phyloP scores from a whole-genome alignment of 495 filamentous ascomycete genomes.

The Tuber indicum region DNA sequence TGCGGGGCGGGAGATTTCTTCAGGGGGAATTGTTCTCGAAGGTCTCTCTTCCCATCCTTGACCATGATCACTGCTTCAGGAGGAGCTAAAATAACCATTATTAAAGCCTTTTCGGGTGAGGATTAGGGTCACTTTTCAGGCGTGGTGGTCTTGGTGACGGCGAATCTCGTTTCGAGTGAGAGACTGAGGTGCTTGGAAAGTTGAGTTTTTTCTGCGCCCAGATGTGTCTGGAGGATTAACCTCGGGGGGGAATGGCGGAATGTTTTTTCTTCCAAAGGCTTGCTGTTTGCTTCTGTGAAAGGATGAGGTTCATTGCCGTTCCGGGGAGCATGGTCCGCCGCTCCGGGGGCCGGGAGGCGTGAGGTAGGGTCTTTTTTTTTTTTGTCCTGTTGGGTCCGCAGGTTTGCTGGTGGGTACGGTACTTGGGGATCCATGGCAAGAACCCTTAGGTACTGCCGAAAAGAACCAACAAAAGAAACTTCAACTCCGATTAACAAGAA shows the following conservation, averaged over 20 bases:
- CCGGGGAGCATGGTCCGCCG: not conserved
- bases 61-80: not conserved
- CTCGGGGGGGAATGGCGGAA: not conserved
- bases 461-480: too few species aligned
- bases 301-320: not conserved
- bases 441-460: too few species aligned
- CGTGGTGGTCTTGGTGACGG: not conserved
- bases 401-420: too few species aligned
- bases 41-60: not conserved
- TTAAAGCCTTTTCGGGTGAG: not conserved
- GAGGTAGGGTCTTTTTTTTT: not conserved
- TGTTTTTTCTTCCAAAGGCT: not conserved
- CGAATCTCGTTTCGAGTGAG: not conserved
- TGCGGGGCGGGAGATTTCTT: conserved; percentile 2
- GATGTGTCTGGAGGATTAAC: not conserved
- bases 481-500: too few species aligned
- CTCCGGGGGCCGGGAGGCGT: not conserved
- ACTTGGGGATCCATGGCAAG: too few species aligned
- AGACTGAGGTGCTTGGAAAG: not conserved
- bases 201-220: not conserved
- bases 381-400: too few species aligned
- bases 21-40: not conserved
- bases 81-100: not conserved
- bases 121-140: not conserved
- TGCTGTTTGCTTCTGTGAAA: not conserved